Evolutionary conservation across 2,329 filamentous ascomycete genomes (phyloP).

Genomic region (Incumbomyces delicatus): DNA sequence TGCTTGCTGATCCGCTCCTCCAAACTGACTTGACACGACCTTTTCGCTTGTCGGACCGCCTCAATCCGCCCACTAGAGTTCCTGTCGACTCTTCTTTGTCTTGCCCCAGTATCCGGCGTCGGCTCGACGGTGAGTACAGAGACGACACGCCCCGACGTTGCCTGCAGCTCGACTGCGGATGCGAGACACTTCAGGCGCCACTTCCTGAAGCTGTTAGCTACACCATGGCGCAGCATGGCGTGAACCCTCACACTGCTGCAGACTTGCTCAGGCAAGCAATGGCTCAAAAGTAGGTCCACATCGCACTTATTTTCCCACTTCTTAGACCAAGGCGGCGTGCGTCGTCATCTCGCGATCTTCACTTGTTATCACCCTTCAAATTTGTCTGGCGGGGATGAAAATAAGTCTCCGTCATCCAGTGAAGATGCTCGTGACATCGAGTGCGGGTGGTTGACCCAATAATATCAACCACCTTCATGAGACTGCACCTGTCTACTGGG

Average conservation of each 20-base stretch:
- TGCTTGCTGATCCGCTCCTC: background rate
- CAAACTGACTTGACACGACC: background rate
- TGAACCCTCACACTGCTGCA: conserved; percentile 42
- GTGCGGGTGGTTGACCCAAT: no score
- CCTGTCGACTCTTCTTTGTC: no score
- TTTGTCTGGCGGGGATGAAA: no score
- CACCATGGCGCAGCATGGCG: conserved; percentile 20
- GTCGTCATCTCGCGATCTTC: no score
- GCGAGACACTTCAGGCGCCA: background rate
- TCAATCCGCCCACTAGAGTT: no score
- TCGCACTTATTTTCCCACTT: conserved; percentile 13
- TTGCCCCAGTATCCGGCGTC: no score
- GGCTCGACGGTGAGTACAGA: background rate
- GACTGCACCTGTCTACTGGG: no score
- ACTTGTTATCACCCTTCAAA: no score
- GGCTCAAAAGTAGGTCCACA: conserved; percentile 45
- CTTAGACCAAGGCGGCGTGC: background rate
- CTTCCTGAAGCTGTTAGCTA: no score
- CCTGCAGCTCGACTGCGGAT: background rate
- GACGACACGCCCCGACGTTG: background rate
- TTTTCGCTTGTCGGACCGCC: no score
- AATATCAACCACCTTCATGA: no score
- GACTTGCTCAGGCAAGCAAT: conserved; percentile 51
- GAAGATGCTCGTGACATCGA: background rate
- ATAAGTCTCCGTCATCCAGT: no score